phyloP scores from a whole-genome alignment of 306 rosid genomes.

The Cicer arietinum region DNA sequence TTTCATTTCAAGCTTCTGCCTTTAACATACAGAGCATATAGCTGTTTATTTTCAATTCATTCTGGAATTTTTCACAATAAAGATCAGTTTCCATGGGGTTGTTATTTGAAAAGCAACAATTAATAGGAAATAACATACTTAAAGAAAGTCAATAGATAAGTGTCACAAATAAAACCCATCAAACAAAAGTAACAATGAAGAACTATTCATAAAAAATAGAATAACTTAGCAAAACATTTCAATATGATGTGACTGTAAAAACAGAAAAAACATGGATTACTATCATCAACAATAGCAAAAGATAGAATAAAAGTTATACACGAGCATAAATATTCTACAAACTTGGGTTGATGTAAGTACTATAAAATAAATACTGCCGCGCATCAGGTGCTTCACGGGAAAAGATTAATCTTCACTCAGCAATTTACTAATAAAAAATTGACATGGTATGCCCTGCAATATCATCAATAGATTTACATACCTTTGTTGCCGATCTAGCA shows the following conservation, averaged over 20 bases:
- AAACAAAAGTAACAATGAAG: not conserved
- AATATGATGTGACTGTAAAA: not conserved
- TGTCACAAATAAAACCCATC: not conserved
- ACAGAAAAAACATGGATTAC: not conserved
- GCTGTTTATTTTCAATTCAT: conserved; percentile 3
- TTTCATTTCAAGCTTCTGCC: conserved; percentile 3
- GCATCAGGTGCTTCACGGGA: not conserved
- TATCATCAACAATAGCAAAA: not conserved
- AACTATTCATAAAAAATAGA: not conserved
- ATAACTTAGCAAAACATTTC: not conserved
- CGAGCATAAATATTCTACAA: not conserved
- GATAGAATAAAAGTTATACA: not conserved
- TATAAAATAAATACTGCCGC: not conserved
- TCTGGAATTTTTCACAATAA: conserved; percentile 13
- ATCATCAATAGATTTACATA: conserved; percentile 39
- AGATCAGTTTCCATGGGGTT: not conserved
- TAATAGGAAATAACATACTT: conserved; percentile 14
- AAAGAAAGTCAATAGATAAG: not conserved
- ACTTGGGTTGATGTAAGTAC: not conserved
- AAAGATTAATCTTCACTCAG: not conserved
- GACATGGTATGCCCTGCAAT: conserved; percentile 9
- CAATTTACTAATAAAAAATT: not conserved
- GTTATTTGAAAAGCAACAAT: not conserved
- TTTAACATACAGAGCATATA: not conserved
- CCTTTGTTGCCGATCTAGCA: conserved; percentile 98